Percentiles rank a stretch among this genome's conserved stretches.
These are phyloP conservation scores for Dictyostelium capitatum DNA, from an alignment of 78 protist species.

Conservation along the genomic window DNA sequence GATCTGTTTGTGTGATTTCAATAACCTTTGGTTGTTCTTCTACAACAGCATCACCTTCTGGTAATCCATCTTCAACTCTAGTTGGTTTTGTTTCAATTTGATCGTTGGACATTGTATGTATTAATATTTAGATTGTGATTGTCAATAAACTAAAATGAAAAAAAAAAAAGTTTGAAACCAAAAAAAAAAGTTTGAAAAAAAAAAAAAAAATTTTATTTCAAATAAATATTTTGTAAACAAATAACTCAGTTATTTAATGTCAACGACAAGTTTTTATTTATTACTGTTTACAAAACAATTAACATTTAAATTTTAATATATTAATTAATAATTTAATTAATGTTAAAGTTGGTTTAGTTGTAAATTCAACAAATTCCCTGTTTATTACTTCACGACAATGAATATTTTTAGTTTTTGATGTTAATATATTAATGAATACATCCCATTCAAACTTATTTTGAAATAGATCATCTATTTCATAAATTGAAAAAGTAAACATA, in stretches of 20 bases:
- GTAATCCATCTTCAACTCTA: conserved; percentile 6
- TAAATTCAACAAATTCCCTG: background rate
- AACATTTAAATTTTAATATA: background rate
- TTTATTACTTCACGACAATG: conserved; percentile 14
- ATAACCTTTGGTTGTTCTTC: conserved; percentile 10
- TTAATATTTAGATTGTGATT: background rate
- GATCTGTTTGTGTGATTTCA: conserved; percentile 62
- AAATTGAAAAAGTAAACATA: background rate
- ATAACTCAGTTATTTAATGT: too few species aligned
- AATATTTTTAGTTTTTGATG: background rate
- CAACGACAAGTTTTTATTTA: too few species aligned
- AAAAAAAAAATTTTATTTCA: background rate
- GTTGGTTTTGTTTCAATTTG: conserved; percentile 3
- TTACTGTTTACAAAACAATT: too few species aligned
- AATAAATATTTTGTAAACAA: too few species aligned
- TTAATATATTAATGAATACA: background rate
- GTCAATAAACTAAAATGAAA: background rate
- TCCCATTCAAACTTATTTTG: conserved; percentile 15
- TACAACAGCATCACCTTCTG: background rate
- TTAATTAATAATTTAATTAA: background rate
- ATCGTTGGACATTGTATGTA: background rate
- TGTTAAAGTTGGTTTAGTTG: background rate
- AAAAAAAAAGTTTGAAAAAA: background rate
- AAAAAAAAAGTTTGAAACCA: background rate
- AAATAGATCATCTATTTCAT: background rate